These are phyloP conservation scores for Sarocladium brachiariae DNA, from an alignment of 2,329 filamentous ascomycete genomes.

Conservation along the genomic window DNA sequence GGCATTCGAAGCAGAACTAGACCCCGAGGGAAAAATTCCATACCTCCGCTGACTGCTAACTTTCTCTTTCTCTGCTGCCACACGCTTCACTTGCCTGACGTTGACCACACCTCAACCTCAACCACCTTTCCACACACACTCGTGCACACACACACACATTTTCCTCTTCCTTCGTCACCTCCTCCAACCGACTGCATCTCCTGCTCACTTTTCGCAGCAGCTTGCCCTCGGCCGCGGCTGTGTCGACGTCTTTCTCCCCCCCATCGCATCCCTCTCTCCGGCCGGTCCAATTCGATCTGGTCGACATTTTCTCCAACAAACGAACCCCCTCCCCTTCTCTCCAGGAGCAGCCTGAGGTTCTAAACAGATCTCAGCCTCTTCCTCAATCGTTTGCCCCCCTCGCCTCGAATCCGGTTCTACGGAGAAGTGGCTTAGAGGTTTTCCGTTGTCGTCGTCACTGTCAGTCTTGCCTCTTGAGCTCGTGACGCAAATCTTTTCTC, in stretches of 20 bases:
- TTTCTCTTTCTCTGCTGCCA: conserved; percentile 8
- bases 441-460: neutral
- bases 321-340: no score
- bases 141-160: neutral
- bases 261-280: neutral
- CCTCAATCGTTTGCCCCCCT: neutral
- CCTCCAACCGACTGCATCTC: conserved; percentile 7
- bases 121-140: conserved; percentile 4
- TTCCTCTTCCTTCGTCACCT: conserved; percentile 1
- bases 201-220: neutral
- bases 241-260: conserved; percentile 3
- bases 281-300: conserved; percentile 4
- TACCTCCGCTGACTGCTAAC: neutral
- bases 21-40: conserved; percentile 10
- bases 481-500: conserved; percentile 8
- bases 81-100: conserved; percentile 5
- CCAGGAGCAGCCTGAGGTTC: conserved; percentile 9
- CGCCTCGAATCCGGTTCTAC: neutral
- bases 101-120: conserved; percentile 9
- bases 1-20: conserved; percentile 6
- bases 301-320: neutral
- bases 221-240: conserved; percentile 8
- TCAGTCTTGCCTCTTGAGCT: neutral
- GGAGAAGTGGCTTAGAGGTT: neutral
- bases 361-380: conserved; percentile 4